A percentile compares a stretch with the other conserved stretches of the same genome.
These are phyloP conservation scores for Stemphylium beticola DNA, from an alignment of 2,329 filamentous ascomycete species.

Conservation along the genomic window DNA sequence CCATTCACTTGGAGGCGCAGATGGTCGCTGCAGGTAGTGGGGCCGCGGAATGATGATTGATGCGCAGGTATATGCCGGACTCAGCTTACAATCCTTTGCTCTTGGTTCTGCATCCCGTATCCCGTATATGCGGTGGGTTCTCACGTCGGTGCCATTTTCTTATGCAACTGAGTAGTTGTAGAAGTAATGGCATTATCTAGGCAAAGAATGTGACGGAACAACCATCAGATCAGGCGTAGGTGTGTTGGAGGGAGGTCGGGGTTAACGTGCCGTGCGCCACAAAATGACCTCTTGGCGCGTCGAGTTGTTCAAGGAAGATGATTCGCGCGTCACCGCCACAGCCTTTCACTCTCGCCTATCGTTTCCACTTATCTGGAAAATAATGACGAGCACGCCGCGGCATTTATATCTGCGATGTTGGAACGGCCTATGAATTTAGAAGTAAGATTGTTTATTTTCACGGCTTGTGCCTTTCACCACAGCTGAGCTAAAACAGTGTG, in stretches of 20 bases:
- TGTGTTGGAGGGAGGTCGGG: neutral
- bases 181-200: neutral
- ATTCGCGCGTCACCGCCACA: conserved; percentile 6
- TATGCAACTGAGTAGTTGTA: neutral
- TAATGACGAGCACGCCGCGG: neutral
- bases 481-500: neutral
- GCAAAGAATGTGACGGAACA: neutral
- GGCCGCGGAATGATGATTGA: neutral
- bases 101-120: no score
- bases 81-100: neutral
- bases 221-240: neutral
- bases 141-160: neutral
- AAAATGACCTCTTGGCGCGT: neutral
- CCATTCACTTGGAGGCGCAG: neutral
- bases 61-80: neutral
- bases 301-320: neutral
- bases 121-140: neutral
- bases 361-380: neutral
- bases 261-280: conserved; percentile 5
- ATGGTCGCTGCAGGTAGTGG: neutral
- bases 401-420: neutral
- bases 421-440: no score
- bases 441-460: no score
- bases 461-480: no score
- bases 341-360: neutral